Evolutionary conservation across 345 rosid genomes (phyloP).

Genomic region (Populus simonii): DNA sequence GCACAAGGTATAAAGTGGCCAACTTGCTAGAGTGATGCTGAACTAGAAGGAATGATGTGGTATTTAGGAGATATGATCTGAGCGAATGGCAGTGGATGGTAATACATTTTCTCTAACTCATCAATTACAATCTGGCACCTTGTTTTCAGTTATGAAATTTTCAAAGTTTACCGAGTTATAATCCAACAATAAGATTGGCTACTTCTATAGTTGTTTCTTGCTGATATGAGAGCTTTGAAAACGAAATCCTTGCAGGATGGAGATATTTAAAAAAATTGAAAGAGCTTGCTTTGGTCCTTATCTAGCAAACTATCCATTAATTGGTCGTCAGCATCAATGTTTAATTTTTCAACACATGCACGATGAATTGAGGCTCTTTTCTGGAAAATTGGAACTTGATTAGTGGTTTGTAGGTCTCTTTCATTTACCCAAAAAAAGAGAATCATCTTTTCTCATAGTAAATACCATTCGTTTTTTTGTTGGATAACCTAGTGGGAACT

Average conservation of each 20-base stretch:
- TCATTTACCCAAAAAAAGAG: background rate
- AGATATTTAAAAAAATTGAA: background rate
- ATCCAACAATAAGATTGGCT: background rate
- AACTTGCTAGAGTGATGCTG: too few species aligned
- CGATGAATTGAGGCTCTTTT: background rate
- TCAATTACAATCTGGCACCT: background rate
- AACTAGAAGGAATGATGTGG: too few species aligned
- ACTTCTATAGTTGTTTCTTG: background rate
- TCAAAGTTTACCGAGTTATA: too few species aligned
- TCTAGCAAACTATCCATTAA: background rate
- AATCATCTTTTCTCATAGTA: background rate
- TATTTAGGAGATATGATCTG: background rate
- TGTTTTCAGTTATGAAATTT: background rate
- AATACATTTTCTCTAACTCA: background rate
- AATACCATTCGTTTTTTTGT: background rate
- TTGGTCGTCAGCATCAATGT: background rate
- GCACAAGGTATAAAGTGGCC: background rate
- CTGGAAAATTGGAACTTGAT: background rate
- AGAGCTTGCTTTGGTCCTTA: background rate
- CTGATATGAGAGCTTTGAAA: background rate
- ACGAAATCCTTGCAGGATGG: background rate
- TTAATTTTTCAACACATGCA: background rate
- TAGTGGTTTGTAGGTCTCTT: background rate
- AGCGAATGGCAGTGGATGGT: background rate
- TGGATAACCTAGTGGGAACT: background rate